Evolutionary conservation across 1,284 basidiomycete genomes (phyloP), one percentile per base, ranked within the genome.

Genomic region (Acaromyces ingoldii): DNA sequence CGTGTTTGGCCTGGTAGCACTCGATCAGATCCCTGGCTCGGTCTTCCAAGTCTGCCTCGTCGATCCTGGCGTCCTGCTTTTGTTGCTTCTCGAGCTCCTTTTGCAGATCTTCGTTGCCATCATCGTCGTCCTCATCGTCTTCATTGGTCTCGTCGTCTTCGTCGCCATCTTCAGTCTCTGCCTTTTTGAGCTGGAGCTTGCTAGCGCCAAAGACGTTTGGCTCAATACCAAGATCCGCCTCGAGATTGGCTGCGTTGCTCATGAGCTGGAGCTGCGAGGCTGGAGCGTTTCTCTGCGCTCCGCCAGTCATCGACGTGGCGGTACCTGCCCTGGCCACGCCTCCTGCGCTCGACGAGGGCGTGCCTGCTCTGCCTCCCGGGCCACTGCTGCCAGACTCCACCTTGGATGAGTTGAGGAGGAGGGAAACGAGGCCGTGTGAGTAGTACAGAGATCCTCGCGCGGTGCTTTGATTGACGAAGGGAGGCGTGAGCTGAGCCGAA

Each of bases 391-490:
- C 30, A 31, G 48, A 10, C 15, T 31, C 15, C 21, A 22, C 33
- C 25, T 45, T 45, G 6, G 42, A 31, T 26, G 42, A 45, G 34
- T 45, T 45, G 24, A 45, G 10, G 29, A 45, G 24, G 6, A 45
- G 28, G 15, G 42, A 45, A 5, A 45, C 42, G n/a, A 45, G 13
- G 13, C 29, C 42, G 34, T 45, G 42, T 4, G 42, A 45, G 28
- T 31, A 45, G 22, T 45, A 45, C 11, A 45, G 26, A 5, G 42
- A n/a, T 21, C 34, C 34, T 4, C 34, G 42, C 34, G 42, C 51
- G 55, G 10, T 41, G 24, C 5, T 53, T 31, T 19, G 64, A 60
- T 33, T 67, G 54, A 10, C 67, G 51, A 64, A 69, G 67, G 0
- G 64, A 64, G 4, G n/a, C n/a, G n/a, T n/a, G n/a, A n/a, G n/a